Evolutionary conservation across 1,284 basidiomycete genomes (phyloP), one percentile per base, ranked within the genome.

Genomic region (Trichosporon ovoides): DNA sequence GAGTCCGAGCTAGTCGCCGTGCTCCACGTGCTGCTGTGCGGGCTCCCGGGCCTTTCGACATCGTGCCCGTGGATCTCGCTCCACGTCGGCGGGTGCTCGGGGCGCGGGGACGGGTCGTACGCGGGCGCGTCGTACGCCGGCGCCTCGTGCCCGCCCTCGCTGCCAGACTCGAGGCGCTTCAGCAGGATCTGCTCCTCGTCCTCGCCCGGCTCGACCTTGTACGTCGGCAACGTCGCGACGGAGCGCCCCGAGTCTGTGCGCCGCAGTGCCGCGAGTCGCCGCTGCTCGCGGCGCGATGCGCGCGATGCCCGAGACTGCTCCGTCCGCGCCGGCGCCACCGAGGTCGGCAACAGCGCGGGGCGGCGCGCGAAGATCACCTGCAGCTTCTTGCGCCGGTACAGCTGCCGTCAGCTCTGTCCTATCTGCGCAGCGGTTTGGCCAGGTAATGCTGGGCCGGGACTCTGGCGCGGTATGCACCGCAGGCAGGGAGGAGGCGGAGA

Each of bases 181-280:
- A 48, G 43, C 16, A 48, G 43, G 28, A 48, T 48, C 43, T 48
- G 43, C 43, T 48, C 43, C 16, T 48, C 43, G 22, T 48, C 43
- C 16, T 14, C 28, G 28, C 28, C 43, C 4, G 43, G 22, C 12
- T 31, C 24, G 14, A 24, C 13, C 24, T 48, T 48, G 24, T 48
- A 48, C 24, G 16, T 10, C 16, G 43, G 43, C 14, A 48, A 22
- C 16, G 43, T 48, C 14, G 43, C 24, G 10, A 48, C 43, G 22
- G 14, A n/a, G 14, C 22, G 14, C 16, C 43, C 43, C 14, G 14
- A n/a, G 16, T 48, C 43, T 3, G 43, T 48, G 14, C 43, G 43
- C 11, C 43, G 24, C 7, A 48, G 24, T 14, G 43, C 43, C 14
- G 43, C 43, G 1, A 48, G 43, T 10, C 43, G 43, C 14, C 43